Percentiles rank a stretch among this genome's conserved stretches.
Evolutionary conservation across 2,329 filamentous ascomycete species (phyloP).

Genomic region (Penicillium palitans): DNA sequence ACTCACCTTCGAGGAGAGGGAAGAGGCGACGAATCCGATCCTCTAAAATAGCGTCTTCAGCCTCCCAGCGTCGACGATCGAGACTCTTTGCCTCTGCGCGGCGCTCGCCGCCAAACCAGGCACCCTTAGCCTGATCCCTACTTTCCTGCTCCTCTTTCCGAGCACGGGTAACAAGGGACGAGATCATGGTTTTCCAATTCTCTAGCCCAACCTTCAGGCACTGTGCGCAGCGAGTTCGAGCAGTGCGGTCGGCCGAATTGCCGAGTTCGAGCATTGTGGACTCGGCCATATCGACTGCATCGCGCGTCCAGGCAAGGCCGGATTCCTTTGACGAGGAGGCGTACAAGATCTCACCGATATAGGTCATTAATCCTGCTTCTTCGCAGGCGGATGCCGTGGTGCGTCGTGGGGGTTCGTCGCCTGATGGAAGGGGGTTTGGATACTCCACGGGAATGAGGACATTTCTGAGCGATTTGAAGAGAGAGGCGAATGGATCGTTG

Average conservation of each 20-base stretch:
- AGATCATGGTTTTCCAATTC: slow-evolving; percentile 84
- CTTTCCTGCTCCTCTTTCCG: slow-evolving; percentile 39
- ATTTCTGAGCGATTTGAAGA: slow-evolving; percentile 44
- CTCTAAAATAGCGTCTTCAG: slow-evolving; percentile 42
- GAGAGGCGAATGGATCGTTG: slow-evolving; percentile 31
- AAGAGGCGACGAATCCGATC: slow-evolving; percentile 35
- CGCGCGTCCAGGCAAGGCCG: slow-evolving; percentile 84
- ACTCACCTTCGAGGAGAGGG: slow-evolving; percentile 35
- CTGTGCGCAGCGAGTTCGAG: slow-evolving; percentile 66
- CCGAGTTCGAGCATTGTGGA: slow-evolving; percentile 52
- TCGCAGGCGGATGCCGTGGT: slow-evolving; percentile 70
- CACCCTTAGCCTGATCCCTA: slow-evolving; percentile 32
- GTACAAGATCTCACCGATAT: slow-evolving; percentile 92
- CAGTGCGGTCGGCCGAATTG: slow-evolving; percentile 35
- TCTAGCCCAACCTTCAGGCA: slow-evolving; percentile 74
- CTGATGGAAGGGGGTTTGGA: slow-evolving; percentile 68
- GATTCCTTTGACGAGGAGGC: slow-evolving; percentile 65
- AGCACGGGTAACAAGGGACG: slow-evolving; percentile 55
- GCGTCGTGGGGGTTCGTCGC: slow-evolving; percentile 66
- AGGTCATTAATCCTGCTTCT: slow-evolving; percentile 81
- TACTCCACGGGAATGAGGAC: slow-evolving; percentile 60
- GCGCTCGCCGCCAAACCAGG: slow-evolving; percentile 38
- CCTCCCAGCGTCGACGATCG: slow-evolving; percentile 41
- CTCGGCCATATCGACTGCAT: slow-evolving; percentile 80
- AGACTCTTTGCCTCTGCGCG: slow-evolving; percentile 30